A percentile compares a stretch with the other conserved stretches of the same genome.
phyloP scores from a whole-genome alignment of 768 basidiomycete species.

The Mycena metata region DNA sequence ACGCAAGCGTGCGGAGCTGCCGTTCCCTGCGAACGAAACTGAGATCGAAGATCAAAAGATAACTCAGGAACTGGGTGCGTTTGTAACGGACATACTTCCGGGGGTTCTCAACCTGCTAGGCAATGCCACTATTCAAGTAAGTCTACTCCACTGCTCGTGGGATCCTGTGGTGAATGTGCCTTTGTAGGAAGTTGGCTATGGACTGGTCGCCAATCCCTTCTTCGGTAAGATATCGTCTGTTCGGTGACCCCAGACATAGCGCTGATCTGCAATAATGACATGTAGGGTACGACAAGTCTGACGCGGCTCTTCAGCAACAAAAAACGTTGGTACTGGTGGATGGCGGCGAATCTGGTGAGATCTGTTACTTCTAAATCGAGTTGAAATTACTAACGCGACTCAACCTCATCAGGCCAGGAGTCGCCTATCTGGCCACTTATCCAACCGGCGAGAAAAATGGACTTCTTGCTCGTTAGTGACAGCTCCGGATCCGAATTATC shows the following conservation, averaged over 20 bases:
- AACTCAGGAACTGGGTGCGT: constrained; percentile 1
- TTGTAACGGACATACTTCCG: constrained; percentile 10
- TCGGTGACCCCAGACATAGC: constrained; percentile 2
- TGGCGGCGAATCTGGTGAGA: constrained; percentile 28
- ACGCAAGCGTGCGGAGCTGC: constrained; percentile 11
- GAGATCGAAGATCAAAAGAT: constrained; percentile 1
- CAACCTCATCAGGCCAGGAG: constrained; percentile 12
- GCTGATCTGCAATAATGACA: constrained; percentile 16
- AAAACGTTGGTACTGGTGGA: constrained; percentile 18
- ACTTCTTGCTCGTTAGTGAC: constrained; percentile 24
- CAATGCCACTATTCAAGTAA: constrained; percentile 25
- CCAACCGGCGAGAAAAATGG: constrained; percentile 24
- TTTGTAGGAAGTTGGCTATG: constrained; percentile 22
- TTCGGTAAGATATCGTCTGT: constrained; percentile 20
- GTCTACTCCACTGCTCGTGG: constrained; percentile 12
- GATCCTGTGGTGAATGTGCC: constrained; percentile 1
- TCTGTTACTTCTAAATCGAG: background rate
- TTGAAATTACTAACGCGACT: background rate
- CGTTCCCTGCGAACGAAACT: constrained; percentile 23
- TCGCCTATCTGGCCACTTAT: constrained; percentile 24
- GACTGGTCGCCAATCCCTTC: constrained; percentile 25
- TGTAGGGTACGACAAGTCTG: constrained; percentile 13
- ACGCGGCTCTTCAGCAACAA: constrained; percentile 21
- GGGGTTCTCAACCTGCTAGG: constrained; percentile 13
- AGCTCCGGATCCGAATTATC: constrained; percentile 19